These are phyloP conservation scores for Ballota nigra DNA, from an alignment of 257 asterid species.

Conservation along the genomic window DNA sequence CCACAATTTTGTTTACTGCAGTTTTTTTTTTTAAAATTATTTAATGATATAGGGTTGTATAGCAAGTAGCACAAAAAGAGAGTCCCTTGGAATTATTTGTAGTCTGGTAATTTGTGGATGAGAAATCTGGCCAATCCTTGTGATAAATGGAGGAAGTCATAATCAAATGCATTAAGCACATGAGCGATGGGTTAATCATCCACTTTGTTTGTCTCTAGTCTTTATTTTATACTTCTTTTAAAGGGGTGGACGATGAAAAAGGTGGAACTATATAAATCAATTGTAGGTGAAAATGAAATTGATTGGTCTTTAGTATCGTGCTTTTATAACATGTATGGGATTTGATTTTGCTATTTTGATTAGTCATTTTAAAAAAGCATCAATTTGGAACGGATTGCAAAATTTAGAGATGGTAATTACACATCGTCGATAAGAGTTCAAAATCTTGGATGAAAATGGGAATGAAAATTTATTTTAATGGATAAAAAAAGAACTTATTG, in stretches of 20 bases:
- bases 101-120: not conserved
- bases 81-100: not conserved
- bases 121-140: not conserved
- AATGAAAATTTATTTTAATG: no score
- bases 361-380: no score
- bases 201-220: not conserved
- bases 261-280: not conserved
- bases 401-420: not conserved
- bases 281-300: not conserved
- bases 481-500: no score
- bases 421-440: not conserved
- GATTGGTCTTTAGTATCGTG: no score
- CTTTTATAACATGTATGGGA: no score
- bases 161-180: not conserved
- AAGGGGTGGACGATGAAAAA: not conserved
- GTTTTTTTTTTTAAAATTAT: not conserved
- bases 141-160: not conserved
- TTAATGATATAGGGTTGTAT: not conserved
- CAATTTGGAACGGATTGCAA: no score
- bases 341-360: no score
- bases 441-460: no score
- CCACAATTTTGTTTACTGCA: slow-evolving; percentile 3
- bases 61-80: not conserved
- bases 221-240: no score
- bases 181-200: not conserved